Conservation (phyloP, 768 basidiomycete species). For the Melanogaster broomeanus region DNA sequence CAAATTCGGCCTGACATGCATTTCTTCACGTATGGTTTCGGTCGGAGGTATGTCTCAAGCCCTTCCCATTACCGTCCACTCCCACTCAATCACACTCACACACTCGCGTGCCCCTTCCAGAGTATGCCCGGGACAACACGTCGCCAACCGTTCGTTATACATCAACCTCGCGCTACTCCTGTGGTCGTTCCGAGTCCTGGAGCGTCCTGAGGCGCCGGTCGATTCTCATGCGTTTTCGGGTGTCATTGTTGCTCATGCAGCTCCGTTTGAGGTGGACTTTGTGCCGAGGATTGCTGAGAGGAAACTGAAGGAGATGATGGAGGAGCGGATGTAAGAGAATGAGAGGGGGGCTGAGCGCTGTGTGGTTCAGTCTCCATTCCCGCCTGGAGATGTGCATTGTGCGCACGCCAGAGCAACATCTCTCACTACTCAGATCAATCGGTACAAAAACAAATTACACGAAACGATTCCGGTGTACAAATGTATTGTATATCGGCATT, state of each 20-base stretch:
- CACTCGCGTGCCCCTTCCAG: conserved; percentile 22
- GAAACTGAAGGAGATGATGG: conserved; percentile 18
- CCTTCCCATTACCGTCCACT: neutral
- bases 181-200: conserved; percentile 59
- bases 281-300: conserved; percentile 39
- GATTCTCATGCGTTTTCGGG: conserved; percentile 58
- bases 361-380: too few species aligned
- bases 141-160: conserved; percentile 53
- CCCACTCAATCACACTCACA: neutral
- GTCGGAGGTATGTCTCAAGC: conserved; percentile 40
- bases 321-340: neutral
- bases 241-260: conserved; percentile 54
- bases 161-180: conserved; percentile 60
- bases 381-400: too few species aligned
- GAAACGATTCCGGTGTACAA: too few species aligned
- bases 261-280: conserved; percentile 58
- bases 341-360: too few species aligned
- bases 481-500: too few species aligned
- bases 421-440: too few species aligned
- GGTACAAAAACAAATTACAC: too few species aligned
- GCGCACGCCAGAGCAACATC: too few species aligned
- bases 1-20: conserved; percentile 44
- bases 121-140: conserved; percentile 61
- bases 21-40: conserved; percentile 53
- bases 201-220: conserved; percentile 51